phyloP scores from a whole-genome alignment of 345 rosid species.

The Rubroshorea leprosula region DNA sequence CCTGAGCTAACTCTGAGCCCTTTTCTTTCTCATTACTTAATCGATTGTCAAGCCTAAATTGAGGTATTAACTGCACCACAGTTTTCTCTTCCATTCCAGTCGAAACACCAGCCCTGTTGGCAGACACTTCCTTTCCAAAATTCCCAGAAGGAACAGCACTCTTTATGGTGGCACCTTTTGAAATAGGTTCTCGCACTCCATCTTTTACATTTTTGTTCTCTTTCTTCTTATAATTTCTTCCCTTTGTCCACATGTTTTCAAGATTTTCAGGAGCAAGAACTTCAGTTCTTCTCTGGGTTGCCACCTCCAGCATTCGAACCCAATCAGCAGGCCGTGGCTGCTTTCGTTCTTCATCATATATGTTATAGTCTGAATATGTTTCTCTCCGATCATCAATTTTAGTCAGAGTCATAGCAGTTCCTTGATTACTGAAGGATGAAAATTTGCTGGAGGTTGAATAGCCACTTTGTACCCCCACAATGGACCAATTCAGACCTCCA shows the following conservation, averaged over 20 bases:
- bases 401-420: slow-evolving; percentile 25
- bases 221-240: slow-evolving; percentile 80
- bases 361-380: slow-evolving; percentile 20
- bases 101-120: slow-evolving; percentile 25
- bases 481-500: slow-evolving; percentile 37
- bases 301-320: slow-evolving; percentile 77
- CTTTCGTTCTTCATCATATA: slow-evolving; percentile 28
- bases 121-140: slow-evolving; percentile 22
- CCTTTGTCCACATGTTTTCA: slow-evolving; percentile 98
- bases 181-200: slow-evolving; percentile 25
- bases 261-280: slow-evolving; percentile 96
- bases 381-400: slow-evolving; percentile 29
- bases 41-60: slow-evolving; percentile 32
- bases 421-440: slow-evolving; percentile 35
- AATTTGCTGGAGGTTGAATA: slow-evolving; percentile 24
- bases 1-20: slow-evolving; percentile 19
- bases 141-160: slow-evolving; percentile 18
- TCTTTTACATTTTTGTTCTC: slow-evolving; percentile 48
- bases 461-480: slow-evolving; percentile 27
- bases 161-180: slow-evolving; percentile 20
- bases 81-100: slow-evolving; percentile 36
- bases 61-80: slow-evolving; percentile 28
- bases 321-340: slow-evolving; percentile 61
- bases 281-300: slow-evolving; percentile 90
- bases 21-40: slow-evolving; percentile 21